Evolutionary conservation across 352 stramenopile species (phyloP), one percentile per base, ranked within the genome.

Genomic region (Phytophthora chlamydospora): DNA sequence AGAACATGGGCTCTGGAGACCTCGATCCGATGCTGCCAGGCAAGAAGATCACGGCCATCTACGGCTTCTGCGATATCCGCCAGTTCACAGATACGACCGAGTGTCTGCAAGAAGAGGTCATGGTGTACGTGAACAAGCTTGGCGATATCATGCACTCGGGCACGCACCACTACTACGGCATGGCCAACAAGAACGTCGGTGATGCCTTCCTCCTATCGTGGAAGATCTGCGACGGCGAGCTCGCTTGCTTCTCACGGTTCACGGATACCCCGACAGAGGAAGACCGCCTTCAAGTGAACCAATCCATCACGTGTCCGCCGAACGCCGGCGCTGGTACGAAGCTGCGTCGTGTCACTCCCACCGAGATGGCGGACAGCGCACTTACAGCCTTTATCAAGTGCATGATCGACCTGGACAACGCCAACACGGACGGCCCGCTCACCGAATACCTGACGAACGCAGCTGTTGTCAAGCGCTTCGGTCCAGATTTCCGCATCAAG

Each of bases 351-450:
- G 78, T 96, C 44, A 88, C 84, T 6, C 87, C 92, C 7, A 97
- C 93, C 2, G 79, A 95, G 46, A 89, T 98, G 76, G 93, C 93
- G 3, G 95, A 98, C 54, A 97, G 92, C 27, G 94, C 95, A 11
- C 80, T 98, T 27, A 89, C 97, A 33, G 91, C 91, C n/a, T 98
- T 98, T 70, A 83, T 98, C 56, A 98, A 98, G 73, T 96, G 91
- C 24, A 95, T 98, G 76, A 90, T 95, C 62, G 85, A 93, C 60
- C 50, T 95, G 21, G 80, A 93, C 57, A 91, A 93, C 45, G 84
- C 84, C 24, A 94, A 93, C 64, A 90, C 85, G 12, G 71, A 90
- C 49, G 85, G 85, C 0, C 58, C 70, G 3, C 70, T 95, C 4
- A 90, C 82, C 6, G 83, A 93, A 38, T 95, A 93, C 53, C 52